Evolutionary conservation across 371 early-diverging fungal species (phyloP), one percentile per base, ranked within the genome.

Genomic region (Lichtheimia hyalospora): DNA sequence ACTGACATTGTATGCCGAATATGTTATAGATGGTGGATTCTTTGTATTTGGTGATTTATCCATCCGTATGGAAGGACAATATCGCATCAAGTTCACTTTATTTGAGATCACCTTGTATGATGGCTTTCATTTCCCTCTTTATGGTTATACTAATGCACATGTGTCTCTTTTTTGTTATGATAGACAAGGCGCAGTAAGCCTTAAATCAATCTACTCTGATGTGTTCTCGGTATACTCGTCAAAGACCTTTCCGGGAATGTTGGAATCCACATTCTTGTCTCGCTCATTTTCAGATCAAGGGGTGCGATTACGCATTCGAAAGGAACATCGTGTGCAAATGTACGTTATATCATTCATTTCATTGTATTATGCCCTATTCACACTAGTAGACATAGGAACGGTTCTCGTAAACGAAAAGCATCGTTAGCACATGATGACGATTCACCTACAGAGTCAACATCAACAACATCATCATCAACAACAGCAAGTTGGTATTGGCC

Each of bases 41-140:
- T 97, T 96, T 78, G 92, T 96, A 20, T 98, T 97, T 77, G 93
- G 94, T 10, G 97, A 98, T 60, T 73, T 98, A 27, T 92, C 92
- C 25, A 91, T 95, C 24, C 83, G 94, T 46, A 83, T 89, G 58
- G 96, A 97, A 65, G 98, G 97, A n/a, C 67, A 72, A 14, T 97
- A 90, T 69, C 81, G 95, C 10, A 74, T 98, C 20, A 92, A 92
- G 63, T 92, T 97, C 66, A 88, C 90, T 5, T 75, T 97, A 34
- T 96, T 91, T 75, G 93, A 95, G 71, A 89, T 93, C 27, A 82
- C 87, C 46, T 46, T n/a, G 21, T 52, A 21, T 42, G 16, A 4
- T 23, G 6, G 23, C 5, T 39, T 28, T 14, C 52, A 13, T n/a
- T 39, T 6, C 39, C 53, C 43, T 28, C 51, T 8, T 51, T 24